Evolutionary conservation across 1,284 basidiomycete species (phyloP), one percentile per base, ranked within the genome.

Genomic region (Clitocybe nebularis): DNA sequence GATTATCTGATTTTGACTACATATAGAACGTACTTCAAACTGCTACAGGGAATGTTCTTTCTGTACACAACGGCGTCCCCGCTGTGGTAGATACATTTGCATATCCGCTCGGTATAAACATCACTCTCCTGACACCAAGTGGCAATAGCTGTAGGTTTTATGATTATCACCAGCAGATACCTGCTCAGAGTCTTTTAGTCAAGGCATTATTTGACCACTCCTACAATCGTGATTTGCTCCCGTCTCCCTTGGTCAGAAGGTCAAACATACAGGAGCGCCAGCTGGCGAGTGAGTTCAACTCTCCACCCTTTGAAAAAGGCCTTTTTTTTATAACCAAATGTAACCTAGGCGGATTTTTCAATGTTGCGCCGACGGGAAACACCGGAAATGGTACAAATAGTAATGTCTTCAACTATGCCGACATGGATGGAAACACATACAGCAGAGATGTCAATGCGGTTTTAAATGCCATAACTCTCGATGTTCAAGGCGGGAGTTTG

Each of bases 361-460:
- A 63, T 9, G 48, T 69, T 0, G 56, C 70, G 0, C 46, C 70
- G 4, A 61, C 62, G 0, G 75, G 77, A 4, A 81, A 80, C 59
- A 69, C 58, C 14, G 83, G 80, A 0, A 84, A 84, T 46, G 84
- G 84, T 28, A 84, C 80, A 2, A 85, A 68, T 58, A 76, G 74
- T 59, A 87, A 88, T 58, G 74, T 72, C 6, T 79, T 88, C 60
- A 62, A 58, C 33, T 89, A 88, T 54, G 49, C 58, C 7, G 84
- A 89, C 56, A 50, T 56, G 16, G 59, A 60, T 6, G 80, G 79
- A 34, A 82, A 87, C 60, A 84, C 82, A 0, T 89, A 74, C 58
- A 60, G 63, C 39, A 69, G 84, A 41, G 55, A 67, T 21, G 84
- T 89, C 41, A 69, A 77, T 45, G 79, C 81, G 1, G 72, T 71